phyloP scores from a whole-genome alignment of 2,329 filamentous ascomycete species.

The Fusarium sp. region DNA sequence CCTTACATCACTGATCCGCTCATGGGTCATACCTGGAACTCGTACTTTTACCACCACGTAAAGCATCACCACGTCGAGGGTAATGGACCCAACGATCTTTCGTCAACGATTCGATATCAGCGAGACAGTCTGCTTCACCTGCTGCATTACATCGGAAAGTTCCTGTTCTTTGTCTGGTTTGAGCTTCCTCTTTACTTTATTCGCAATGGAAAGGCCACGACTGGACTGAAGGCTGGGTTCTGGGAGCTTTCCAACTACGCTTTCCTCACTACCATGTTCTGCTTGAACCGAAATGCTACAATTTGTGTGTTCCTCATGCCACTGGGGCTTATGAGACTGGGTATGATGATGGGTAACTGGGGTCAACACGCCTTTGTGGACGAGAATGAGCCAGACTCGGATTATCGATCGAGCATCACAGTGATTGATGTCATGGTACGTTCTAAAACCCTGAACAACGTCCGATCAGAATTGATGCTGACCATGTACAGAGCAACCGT shows the following conservation, averaged over 20 bases:
- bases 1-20: constrained; percentile 81
- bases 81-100: constrained; percentile 81
- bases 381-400: constrained; percentile 78
- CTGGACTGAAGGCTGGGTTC: constrained; percentile 67
- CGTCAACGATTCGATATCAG: constrained; percentile 81
- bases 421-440: constrained; percentile 81
- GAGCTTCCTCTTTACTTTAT: constrained; percentile 81
- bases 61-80: constrained; percentile 88
- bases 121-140: constrained; percentile 76
- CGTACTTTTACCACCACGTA: constrained; percentile 87
- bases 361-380: constrained; percentile 87
- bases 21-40: constrained; percentile 88
- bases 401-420: constrained; percentile 83
- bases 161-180: constrained; percentile 79
- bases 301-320: constrained; percentile 76
- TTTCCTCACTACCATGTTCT: constrained; percentile 62
- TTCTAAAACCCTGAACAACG: constrained; percentile 5
- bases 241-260: constrained; percentile 73
- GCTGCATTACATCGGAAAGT: constrained; percentile 77
- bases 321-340: constrained; percentile 73
- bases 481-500: constrained; percentile 73
- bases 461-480: neutral
- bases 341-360: constrained; percentile 86
- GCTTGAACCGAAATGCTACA: constrained; percentile 66
- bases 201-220: constrained; percentile 66